A percentile compares a stretch with the other conserved stretches of the same genome.
Evolutionary conservation across 1,139 yeast species (phyloP).

Genomic region (Scheffersomyces lignicola): DNA sequence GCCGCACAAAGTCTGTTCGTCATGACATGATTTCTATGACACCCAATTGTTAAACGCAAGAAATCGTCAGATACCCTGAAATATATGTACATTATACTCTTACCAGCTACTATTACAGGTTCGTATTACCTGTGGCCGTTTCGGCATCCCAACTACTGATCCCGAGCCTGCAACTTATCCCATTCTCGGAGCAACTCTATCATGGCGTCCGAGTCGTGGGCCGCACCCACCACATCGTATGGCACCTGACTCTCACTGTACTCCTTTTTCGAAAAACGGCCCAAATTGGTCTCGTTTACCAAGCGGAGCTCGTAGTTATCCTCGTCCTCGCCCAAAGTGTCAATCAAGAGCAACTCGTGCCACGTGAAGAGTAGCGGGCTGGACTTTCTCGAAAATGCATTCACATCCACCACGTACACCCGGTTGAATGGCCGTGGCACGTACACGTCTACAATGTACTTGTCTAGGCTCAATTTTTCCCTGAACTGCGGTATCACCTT

Average conservation of each 20-base stretch:
- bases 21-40: no score
- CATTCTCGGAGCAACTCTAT: slow-evolving; percentile 65
- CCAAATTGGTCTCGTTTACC: slow-evolving; percentile 64
- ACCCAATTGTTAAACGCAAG: no score
- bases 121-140: neutral
- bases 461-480: slow-evolving; percentile 15
- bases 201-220: slow-evolving; percentile 62
- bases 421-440: slow-evolving; percentile 70
- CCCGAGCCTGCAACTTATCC: slow-evolving; percentile 22
- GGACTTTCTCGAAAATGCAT: slow-evolving; percentile 77
- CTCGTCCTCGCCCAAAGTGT: slow-evolving; percentile 19
- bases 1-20: no score
- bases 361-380: slow-evolving; percentile 80
- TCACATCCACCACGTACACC: slow-evolving; percentile 75
- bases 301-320: slow-evolving; percentile 50
- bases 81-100: no score
- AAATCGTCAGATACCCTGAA: no score
- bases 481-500: slow-evolving; percentile 51
- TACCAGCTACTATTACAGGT: no score
- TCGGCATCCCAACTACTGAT: slow-evolving; percentile 1
- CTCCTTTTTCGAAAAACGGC: slow-evolving; percentile 75
- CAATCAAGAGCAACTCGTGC: slow-evolving; percentile 59
- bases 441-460: slow-evolving; percentile 73
- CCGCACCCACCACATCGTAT: slow-evolving; percentile 82
- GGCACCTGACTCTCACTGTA: slow-evolving; percentile 93